phyloP scores from a whole-genome alignment of 2,329 filamentous ascomycete species.

The Laburnicola sp. region DNA sequence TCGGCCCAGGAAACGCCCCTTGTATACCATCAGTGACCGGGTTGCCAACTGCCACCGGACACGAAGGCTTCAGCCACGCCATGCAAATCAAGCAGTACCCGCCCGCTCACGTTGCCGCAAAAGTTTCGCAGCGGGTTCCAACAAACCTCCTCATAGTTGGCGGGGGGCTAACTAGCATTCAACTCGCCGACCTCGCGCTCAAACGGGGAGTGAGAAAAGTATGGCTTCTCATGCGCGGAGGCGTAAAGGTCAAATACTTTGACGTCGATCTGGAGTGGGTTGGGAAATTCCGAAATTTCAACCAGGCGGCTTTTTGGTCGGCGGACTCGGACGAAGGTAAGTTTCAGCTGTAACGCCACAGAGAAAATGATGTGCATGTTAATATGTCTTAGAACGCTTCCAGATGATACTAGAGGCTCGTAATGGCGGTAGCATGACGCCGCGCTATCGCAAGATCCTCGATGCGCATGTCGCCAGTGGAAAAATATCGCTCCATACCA shows the following conservation, averaged over 20 bases:
- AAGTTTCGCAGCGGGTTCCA: conserved; percentile 50
- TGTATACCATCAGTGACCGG: conserved; percentile 53
- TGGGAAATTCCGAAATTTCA: conserved; percentile 77
- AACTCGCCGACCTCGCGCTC: conserved; percentile 69
- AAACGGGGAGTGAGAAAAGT: conserved; percentile 67
- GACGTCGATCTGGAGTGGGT: conserved; percentile 79
- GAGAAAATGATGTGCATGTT: not conserved
- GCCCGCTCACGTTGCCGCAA: conserved; percentile 54
- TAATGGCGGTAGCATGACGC: conserved; percentile 76
- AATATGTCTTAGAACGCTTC: conserved; percentile 57
- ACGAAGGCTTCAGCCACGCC: conserved; percentile 63
- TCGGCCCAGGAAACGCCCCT: conserved; percentile 65
- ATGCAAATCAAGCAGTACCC: conserved; percentile 66
- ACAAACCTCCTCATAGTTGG: conserved; percentile 73
- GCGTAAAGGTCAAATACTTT: conserved; percentile 70
- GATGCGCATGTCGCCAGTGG: conserved; percentile 60
- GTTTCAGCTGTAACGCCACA: conserved; percentile 1
- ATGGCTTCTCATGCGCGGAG: conserved; percentile 68
- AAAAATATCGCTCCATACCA: conserved; percentile 59
- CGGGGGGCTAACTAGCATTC: conserved; percentile 75
- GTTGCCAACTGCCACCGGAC: conserved; percentile 33
- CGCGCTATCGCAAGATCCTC: conserved; percentile 67
- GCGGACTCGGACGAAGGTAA: conserved; percentile 67
- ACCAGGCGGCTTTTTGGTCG: conserved; percentile 76
- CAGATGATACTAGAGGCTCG: conserved; percentile 68